Evolutionary conservation across 129 eudicot species (phyloP).

Genomic region (Flaveria ramosissima): DNA sequence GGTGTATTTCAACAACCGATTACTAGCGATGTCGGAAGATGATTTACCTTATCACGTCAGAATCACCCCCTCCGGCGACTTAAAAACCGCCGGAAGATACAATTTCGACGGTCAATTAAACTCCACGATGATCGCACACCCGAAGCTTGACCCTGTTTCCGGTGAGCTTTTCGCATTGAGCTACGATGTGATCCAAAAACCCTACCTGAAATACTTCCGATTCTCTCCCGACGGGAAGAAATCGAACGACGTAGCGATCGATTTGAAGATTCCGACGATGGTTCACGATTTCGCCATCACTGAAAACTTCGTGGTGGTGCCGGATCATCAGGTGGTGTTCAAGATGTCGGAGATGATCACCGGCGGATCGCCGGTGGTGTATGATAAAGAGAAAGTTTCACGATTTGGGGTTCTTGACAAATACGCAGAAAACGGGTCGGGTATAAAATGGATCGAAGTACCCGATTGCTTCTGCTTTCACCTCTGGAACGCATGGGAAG

Average conservation of each 20-base stretch:
- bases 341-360: conserved; percentile 55
- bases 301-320: conserved; percentile 57
- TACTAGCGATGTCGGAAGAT: conserved; percentile 61
- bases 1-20: conserved; percentile 48
- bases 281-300: conserved; percentile 65
- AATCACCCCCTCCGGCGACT: conserved; percentile 48
- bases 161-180: conserved; percentile 51
- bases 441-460: conserved; percentile 54
- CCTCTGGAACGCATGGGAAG: conserved; percentile 67
- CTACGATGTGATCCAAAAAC: conserved; percentile 50
- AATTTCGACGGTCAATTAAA: conserved; percentile 38
- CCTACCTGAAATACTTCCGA: conserved; percentile 52
- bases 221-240: conserved; percentile 51
- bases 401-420: conserved; percentile 52
- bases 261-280: conserved; percentile 51
- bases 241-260: conserved; percentile 48
- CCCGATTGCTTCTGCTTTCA: conserved; percentile 64
- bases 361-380: conserved; percentile 61
- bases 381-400: conserved; percentile 51
- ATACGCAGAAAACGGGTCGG: conserved; percentile 50
- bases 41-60: conserved; percentile 54
- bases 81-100: conserved; percentile 47
- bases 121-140: conserved; percentile 61
- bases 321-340: conserved; percentile 65
- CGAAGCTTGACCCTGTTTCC: conserved; percentile 51